Conservation (phyloP, 495 filamentous ascomycete species). For the Chaetomidium leptoderma region DNA sequence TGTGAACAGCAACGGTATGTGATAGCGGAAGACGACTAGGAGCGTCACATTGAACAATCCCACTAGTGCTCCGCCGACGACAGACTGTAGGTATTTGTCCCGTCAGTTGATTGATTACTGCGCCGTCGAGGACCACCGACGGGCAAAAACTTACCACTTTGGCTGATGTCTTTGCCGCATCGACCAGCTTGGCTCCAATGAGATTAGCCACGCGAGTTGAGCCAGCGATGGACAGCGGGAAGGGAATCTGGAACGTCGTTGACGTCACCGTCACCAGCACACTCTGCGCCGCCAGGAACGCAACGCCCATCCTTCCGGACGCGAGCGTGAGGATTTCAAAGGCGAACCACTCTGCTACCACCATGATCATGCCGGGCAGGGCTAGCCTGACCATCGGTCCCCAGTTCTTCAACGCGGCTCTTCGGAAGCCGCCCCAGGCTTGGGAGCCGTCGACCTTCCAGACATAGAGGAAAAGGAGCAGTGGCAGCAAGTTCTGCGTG, state of each 20-base stretch:
- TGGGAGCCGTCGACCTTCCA: constrained; percentile 69
- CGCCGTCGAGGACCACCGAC: not conserved
- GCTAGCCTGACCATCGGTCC: constrained; percentile 79
- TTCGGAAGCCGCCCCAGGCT: constrained; percentile 82
- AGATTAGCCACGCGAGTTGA: constrained; percentile 63
- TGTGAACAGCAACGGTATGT: constrained; percentile 76
- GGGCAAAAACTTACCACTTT: constrained; percentile 52
- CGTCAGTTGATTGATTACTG: not conserved
- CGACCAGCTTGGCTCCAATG: constrained; percentile 63
- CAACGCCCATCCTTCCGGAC: constrained; percentile 64
- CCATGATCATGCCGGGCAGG: constrained; percentile 86
- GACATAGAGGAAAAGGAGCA: constrained; percentile 71
- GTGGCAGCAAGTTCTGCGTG: constrained; percentile 73
- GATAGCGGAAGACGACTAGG: constrained; percentile 57
- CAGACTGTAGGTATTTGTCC: constrained; percentile 41
- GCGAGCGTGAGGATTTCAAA: constrained; percentile 76
- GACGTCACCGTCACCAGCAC: constrained; percentile 52
- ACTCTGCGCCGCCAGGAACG: constrained; percentile 61
- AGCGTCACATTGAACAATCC: constrained; percentile 73
- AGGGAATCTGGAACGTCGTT: constrained; percentile 58
- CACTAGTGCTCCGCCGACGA: constrained; percentile 60
- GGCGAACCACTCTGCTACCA: constrained; percentile 84
- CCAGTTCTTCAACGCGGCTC: constrained; percentile 75
- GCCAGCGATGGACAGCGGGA: constrained; percentile 57
- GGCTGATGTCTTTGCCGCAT: constrained; percentile 65